Base-by-base conservation (phyloP, 1,284 basidiomycete species). In the Ganoderma sp. region DNA sequence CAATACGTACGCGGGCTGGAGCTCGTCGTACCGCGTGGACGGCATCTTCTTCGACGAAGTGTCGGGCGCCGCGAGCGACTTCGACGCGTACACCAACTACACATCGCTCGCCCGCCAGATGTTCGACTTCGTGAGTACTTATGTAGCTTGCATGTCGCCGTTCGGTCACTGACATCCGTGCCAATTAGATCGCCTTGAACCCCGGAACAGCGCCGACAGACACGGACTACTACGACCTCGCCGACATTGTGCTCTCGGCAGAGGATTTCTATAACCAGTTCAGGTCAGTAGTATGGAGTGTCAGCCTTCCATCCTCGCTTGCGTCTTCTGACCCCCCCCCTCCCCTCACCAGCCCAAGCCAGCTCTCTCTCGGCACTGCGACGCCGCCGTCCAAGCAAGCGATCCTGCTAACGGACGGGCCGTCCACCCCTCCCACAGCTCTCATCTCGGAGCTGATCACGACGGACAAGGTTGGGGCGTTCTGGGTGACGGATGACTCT, bases 1-100 rank as follows among this genome's bases (percentile, higher is more conserved):
- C n/a, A 65, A 76, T 37, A 81, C 79, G 8, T 83, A 82, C 58
- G 73, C 74, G 10, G 67, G 69, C 0, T 82, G 81, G 81, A 63
- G 65, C 2, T 54, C 73, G 10, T 58, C 76, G 2, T 81, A 79
- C 67, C 68, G 74, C 9, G 74, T 75, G 12, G 72, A 76, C 37
- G 81, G 81, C 2, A 81, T 83, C 42, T 82, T 82, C 69, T 81
- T 82, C 72, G 81, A 83, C 66, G 77, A 83, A 66, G 76, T 74
- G 0, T 68, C 71, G 19, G 71, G 69, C 9, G 63, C 59, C 9
- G 59, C 67, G 10, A 56, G 34, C 3, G 72, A 71, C 63, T 60
- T 77, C 0, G 28, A 65, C 22, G 67, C 65, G 41, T 77, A 76
- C 64, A 50, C 61, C 45, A 63, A 52, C 19, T 75, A 73, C 37